Percentiles rank a stretch among this genome's conserved stretches.
Conservation (phyloP, 2,329 filamentous ascomycete genomes). For the Fusarium cyanostomum region DNA sequence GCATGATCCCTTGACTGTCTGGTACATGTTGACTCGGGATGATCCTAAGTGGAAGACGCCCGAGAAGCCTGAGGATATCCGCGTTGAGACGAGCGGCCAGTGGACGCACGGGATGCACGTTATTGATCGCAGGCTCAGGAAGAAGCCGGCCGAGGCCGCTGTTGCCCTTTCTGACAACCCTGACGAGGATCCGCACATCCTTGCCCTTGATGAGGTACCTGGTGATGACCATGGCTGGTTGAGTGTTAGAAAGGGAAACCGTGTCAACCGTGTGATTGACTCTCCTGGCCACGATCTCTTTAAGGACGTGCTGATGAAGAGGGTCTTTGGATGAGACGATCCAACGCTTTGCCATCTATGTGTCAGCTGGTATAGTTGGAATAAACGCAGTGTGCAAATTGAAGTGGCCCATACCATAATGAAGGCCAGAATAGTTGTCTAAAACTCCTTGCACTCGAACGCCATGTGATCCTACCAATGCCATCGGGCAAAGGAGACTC, state of each 20-base stretch:
- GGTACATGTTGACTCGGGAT: conserved; percentile 75
- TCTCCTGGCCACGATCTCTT: conserved; percentile 76
- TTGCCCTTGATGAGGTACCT: conserved; percentile 61
- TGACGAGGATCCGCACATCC: conserved; percentile 51
- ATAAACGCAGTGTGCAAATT: conserved; percentile 17
- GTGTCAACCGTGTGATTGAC: conserved; percentile 76
- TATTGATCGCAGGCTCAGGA: conserved; percentile 74
- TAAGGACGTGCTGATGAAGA: conserved; percentile 71
- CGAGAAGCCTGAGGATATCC: conserved; percentile 77
- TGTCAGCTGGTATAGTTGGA: conserved; percentile 31
- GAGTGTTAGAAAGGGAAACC: conserved; percentile 77
- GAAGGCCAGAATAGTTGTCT: conserved; percentile 40
- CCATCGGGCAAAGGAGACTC: conserved; percentile 15
- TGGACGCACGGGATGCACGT: conserved; percentile 96
- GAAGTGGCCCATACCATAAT: conserved; percentile 27
- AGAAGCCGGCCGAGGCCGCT: conserved; percentile 59
- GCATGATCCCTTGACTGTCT: conserved; percentile 82
- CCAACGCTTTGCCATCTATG: background rate
- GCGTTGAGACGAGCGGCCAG: conserved; percentile 89
- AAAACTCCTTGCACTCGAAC: conserved; percentile 44
- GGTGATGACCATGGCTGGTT: conserved; percentile 83
- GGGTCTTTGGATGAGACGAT: conserved; percentile 63
- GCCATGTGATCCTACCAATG: conserved; percentile 35
- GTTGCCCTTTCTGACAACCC: conserved; percentile 54
- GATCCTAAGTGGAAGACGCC: conserved; percentile 67